phyloP scores from a whole-genome alignment of 179 eudicot species.

The Carnegiea gigantea region DNA sequence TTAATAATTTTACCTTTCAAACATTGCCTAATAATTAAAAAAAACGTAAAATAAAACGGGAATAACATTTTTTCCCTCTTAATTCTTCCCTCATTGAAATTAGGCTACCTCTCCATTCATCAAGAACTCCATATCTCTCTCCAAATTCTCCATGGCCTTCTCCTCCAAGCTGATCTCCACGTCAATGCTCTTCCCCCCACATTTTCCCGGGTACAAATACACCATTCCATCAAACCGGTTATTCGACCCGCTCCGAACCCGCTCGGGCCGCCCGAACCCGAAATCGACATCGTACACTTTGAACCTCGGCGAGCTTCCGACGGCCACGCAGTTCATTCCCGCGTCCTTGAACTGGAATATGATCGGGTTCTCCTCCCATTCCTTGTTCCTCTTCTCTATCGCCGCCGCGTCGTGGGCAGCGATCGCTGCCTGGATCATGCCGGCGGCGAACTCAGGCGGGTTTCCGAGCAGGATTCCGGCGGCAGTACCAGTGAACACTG shows the following conservation, averaged over 20 bases:
- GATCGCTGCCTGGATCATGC: slow-evolving; percentile 56
- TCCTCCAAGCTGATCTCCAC: slow-evolving; percentile 88
- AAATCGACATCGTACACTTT: slow-evolving; percentile 90
- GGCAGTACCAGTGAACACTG: slow-evolving; percentile 80
- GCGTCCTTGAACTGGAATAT: slow-evolving; percentile 91
- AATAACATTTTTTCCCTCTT: neutral
- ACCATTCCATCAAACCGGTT: slow-evolving; percentile 98
- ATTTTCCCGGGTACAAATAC: slow-evolving; percentile 76
- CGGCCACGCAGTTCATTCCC: slow-evolving; percentile 89
- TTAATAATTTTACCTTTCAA: neutral
- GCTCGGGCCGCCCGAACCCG: slow-evolving; percentile 81
- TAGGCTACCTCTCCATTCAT: slow-evolving; percentile 38
- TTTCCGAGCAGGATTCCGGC: slow-evolving; percentile 62
- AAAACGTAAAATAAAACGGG: neutral
- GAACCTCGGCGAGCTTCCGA: slow-evolving; percentile 92
- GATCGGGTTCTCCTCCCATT: slow-evolving; percentile 75
- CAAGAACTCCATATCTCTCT: slow-evolving; percentile 74
- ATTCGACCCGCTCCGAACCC: slow-evolving; percentile 81
- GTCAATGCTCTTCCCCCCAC: slow-evolving; percentile 79
- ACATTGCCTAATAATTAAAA: neutral
- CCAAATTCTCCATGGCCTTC: slow-evolving; percentile 72
- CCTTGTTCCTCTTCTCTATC: slow-evolving; percentile 58
- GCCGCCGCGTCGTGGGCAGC: slow-evolving; percentile 57
- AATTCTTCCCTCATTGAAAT: slow-evolving; percentile 9
- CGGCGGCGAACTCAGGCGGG: slow-evolving; percentile 65